A percentile compares a stretch with the other conserved stretches of the same genome.
Conservation (phyloP, 768 basidiomycete species). For the Naematelia aurantialba region DNA sequence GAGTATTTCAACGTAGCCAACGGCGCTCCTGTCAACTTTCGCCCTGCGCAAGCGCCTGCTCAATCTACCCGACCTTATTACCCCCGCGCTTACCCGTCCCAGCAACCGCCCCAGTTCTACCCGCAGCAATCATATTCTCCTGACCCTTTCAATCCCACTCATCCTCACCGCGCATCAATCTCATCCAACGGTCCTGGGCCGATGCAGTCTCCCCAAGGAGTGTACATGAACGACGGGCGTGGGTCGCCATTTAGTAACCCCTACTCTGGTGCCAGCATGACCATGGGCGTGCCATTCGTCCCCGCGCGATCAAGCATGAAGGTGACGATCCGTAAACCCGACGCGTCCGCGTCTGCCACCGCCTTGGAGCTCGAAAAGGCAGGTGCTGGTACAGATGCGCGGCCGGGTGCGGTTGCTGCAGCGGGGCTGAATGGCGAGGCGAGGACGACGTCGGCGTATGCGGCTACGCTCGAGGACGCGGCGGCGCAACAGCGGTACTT, state of each 20-base stretch:
- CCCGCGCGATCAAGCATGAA: slow-evolving; percentile 23
- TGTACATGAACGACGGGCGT: not conserved
- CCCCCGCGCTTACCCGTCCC: not conserved
- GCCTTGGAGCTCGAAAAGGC: too few relatives aligned
- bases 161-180: slow-evolving; percentile 22
- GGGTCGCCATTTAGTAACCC: slow-evolving; percentile 12
- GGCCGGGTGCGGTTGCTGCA: not conserved
- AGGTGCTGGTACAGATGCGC: slow-evolving; percentile 5
- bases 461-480: not conserved
- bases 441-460: slow-evolving; percentile 2
- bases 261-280: not conserved
- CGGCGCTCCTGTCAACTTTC: slow-evolving; percentile 15
- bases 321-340: slow-evolving; percentile 21
- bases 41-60: slow-evolving; percentile 3
- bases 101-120: slow-evolving; percentile 10
- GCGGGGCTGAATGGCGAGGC: too few relatives aligned
- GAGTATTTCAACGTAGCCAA: slow-evolving; percentile 19
- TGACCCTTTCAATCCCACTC: slow-evolving; percentile 7
- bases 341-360: too few relatives aligned
- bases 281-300: slow-evolving; percentile 19
- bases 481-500: slow-evolving; percentile 4
- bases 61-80: not conserved
- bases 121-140: slow-evolving; percentile 8
- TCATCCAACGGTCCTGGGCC: slow-evolving; percentile 5
- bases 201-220: not conserved